These are phyloP conservation scores for Xerocomus minutiporus DNA, from an alignment of 1,284 basidiomycete species.

Conservation along the genomic window DNA sequence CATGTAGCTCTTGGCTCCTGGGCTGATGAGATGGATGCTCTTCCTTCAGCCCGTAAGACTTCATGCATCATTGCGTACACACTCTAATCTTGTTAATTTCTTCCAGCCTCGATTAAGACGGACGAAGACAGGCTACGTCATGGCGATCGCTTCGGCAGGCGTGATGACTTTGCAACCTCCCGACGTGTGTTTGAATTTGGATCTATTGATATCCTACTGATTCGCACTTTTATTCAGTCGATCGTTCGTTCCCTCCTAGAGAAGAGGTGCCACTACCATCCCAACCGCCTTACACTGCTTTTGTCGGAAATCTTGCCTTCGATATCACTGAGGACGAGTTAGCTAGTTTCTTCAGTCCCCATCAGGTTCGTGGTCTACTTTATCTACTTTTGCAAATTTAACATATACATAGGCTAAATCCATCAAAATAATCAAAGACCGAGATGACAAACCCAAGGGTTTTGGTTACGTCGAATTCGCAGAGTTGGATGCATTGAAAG, in stretches of 20 bases:
- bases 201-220: constrained; percentile 7
- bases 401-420: constrained; percentile 59
- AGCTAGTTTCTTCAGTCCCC: constrained; percentile 70
- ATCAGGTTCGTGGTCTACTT: constrained; percentile 45
- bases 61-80: constrained; percentile 7
- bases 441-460: constrained; percentile 91
- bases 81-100: constrained; percentile 18
- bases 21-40: constrained; percentile 93
- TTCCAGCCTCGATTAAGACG: constrained; percentile 54
- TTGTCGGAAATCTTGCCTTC: constrained; percentile 93
- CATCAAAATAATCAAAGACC: constrained; percentile 89
- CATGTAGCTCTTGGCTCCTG: constrained; percentile 76
- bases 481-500: constrained; percentile 78
- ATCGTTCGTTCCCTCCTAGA: constrained; percentile 57
- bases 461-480: constrained; percentile 97
- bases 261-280: constrained; percentile 95
- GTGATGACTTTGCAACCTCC: constrained; percentile 60
- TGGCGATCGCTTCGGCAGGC: constrained; percentile 51
- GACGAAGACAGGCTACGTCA: constrained; percentile 51
- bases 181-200: constrained; percentile 45
- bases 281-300: constrained; percentile 92
- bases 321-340: constrained; percentile 86
- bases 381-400: not conserved
- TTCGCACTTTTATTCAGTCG: constrained; percentile 41
- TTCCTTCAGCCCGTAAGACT: constrained; percentile 84